Evolutionary conservation across 345 rosid species (phyloP).

Genomic region (Syzygium jambos): DNA sequence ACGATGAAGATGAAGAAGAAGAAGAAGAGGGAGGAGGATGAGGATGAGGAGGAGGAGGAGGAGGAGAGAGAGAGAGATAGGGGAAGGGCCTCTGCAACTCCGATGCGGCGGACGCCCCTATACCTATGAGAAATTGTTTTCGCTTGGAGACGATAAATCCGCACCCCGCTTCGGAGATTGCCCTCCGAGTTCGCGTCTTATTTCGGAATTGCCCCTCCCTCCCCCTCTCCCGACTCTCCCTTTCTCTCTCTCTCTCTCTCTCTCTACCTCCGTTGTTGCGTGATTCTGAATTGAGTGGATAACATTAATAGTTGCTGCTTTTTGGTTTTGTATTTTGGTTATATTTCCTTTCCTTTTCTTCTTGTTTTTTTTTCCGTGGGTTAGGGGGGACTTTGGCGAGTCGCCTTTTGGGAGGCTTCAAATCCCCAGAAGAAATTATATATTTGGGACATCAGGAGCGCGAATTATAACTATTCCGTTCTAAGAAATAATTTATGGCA

Average conservation of each 20-base stretch:
- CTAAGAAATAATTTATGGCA: rapidly evolving
- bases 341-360: neutral
- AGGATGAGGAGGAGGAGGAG: neutral
- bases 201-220: slow-evolving; percentile 2
- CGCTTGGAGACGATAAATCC: slow-evolving; percentile 5
- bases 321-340: neutral
- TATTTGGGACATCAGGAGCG: neutral
- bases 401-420: neutral
- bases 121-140: neutral
- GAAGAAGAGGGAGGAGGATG: neutral
- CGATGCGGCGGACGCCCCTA: slow-evolving; percentile 19
- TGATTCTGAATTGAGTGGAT: neutral
- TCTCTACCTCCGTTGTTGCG: neutral
- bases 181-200: neutral
- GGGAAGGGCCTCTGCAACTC: slow-evolving; percentile 8
- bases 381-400: neutral
- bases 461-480: too few species aligned
- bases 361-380: neutral
- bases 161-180: neutral
- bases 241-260: neutral
- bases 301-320: neutral
- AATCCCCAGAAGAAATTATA: neutral
- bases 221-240: too few species aligned
- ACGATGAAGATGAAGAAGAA: neutral
- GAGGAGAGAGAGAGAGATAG: neutral